These are phyloP conservation scores for Huntiella decipiens DNA, from an alignment of 2,329 filamentous ascomycete genomes.

Conservation along the genomic window DNA sequence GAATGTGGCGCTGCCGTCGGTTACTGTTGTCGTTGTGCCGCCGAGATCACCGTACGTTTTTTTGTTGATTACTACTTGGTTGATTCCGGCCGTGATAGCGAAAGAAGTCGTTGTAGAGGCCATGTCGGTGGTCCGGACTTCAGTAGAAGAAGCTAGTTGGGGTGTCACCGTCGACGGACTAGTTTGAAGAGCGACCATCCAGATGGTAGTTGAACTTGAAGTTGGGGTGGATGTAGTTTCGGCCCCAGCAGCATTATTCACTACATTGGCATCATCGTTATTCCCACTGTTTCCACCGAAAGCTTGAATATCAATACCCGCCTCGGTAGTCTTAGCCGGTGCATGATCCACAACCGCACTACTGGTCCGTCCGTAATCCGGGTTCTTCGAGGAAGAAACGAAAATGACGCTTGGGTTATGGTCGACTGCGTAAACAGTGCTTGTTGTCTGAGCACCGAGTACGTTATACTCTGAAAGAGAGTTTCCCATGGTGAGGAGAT, in stretches of 20 bases:
- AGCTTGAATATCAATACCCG: not conserved
- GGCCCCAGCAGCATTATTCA: not conserved
- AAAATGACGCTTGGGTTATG: slow-evolving; percentile 33
- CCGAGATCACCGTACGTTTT: slow-evolving; percentile 24
- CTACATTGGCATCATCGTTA: not conserved
- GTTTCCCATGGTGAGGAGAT: slow-evolving; percentile 6
- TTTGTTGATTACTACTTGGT: slow-evolving; percentile 28
- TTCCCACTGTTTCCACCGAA: not conserved
- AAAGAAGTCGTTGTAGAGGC: slow-evolving; percentile 14
- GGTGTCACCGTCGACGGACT: not conserved
- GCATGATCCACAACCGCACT: slow-evolving; percentile 1
- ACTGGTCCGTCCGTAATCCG: slow-evolving; percentile 19
- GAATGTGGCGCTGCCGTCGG: slow-evolving; percentile 24
- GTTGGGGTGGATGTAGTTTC: slow-evolving; percentile 8
- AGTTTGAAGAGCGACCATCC: slow-evolving; percentile 1
- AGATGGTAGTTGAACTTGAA: not conserved
- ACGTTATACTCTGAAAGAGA: slow-evolving; percentile 7
- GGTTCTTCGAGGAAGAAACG: slow-evolving; percentile 20
- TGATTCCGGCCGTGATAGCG: slow-evolving; percentile 25
- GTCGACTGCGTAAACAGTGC: slow-evolving; percentile 32
- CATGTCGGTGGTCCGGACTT: not conserved
- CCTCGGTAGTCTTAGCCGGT: not conserved
- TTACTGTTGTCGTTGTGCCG: slow-evolving; percentile 23
- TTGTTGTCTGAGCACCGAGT: slow-evolving; percentile 15
- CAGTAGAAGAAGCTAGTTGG: not conserved